A percentile compares a stretch with the other conserved stretches of the same genome.
Evolutionary conservation across 1,139 yeast species (phyloP).

Genomic region (Arxiozyma heterogenica): DNA sequence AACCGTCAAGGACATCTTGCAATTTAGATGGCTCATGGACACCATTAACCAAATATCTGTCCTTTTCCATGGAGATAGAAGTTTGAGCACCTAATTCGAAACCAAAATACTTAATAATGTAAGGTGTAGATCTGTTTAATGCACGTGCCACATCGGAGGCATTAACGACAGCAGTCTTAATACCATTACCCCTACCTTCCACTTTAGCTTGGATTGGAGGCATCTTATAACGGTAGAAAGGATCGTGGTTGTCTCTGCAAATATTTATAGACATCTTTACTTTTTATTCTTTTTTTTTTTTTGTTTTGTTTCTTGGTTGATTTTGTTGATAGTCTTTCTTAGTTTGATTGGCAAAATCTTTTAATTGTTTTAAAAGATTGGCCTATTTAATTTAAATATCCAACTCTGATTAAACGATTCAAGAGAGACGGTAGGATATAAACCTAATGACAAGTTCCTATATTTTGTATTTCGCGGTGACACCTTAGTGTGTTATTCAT

Average conservation of each 20-base stretch:
- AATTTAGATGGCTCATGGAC: constrained; percentile 83
- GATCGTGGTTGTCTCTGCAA: constrained; percentile 95
- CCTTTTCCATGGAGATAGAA: constrained; percentile 64
- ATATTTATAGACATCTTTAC: constrained; percentile 77
- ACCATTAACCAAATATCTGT: constrained; percentile 90
- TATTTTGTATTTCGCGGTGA: no score
- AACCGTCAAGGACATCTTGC: constrained; percentile 91
- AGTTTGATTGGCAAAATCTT: no score
- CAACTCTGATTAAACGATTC: no score
- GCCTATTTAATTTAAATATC: no score
- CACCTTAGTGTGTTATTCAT: no score
- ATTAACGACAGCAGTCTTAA: constrained; percentile 88
- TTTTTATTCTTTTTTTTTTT: background rate
- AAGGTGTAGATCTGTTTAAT: constrained; percentile 83
- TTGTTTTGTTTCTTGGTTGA: no score
- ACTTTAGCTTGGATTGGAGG: constrained; percentile 95
- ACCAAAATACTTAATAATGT: constrained; percentile 89
- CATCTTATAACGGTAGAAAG: constrained; percentile 98
- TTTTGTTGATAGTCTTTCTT: background rate
- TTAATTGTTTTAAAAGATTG: no score
- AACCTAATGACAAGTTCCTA: no score
- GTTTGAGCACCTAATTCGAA: constrained; percentile 97
- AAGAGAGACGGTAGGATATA: no score
- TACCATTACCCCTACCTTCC: constrained; percentile 99
- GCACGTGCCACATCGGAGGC: constrained; percentile 92